Base-by-base conservation (phyloP, 73 alveolate genomes). In the Paramecium bursaria region DNA sequence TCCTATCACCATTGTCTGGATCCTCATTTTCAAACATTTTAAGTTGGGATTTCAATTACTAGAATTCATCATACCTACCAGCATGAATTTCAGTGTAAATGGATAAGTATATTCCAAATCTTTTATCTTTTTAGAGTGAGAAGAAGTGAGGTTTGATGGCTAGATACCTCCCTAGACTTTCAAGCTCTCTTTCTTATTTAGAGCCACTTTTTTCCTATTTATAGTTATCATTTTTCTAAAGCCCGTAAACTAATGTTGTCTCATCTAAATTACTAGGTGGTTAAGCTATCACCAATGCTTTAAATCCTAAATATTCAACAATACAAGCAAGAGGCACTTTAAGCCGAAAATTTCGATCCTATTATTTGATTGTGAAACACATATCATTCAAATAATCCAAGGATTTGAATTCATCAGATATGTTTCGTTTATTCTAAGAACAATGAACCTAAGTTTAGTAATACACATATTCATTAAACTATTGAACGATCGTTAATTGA, bases 121-220 rank as follows among this genome's bases (percentile, higher is more conserved):
- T 67, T 42, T 42, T 67, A 3, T 67, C 82, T 3, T 25, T 35
- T 67, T 67, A 39, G 60, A 53, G 44, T 35, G 22, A 39, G 21
- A 67, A 67, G 21, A 14, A 67, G 44, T 67, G 82, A 15, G 82
- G 82, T 4, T 67, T 67, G 23, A 67, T 67, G 0, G 82, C 82
- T 39, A 67, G 44, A 3, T 44, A 39, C 44, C 82, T 33, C 0
- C 82, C 82, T 42, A 67, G 44, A 2, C 60, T 15, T 67, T 67
- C 82, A 14, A 67, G 33, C 44, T 67, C 82, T 15, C 26, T 3
- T 35, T 67, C 82, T 67, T 39, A 23, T 67, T 67, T 67, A 25
- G 22, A n/a, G 5, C 60, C 19, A 19, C 60, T 44, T 14, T 67
- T 67, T 10, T 67, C n/a, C n/a, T n/a, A n/a, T n/a, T n/a, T 39